Evolutionary conservation across 176 grass and related monocot genomes (phyloP), one percentile per base, ranked within the genome.

Genomic region (Bromus sterilis): DNA sequence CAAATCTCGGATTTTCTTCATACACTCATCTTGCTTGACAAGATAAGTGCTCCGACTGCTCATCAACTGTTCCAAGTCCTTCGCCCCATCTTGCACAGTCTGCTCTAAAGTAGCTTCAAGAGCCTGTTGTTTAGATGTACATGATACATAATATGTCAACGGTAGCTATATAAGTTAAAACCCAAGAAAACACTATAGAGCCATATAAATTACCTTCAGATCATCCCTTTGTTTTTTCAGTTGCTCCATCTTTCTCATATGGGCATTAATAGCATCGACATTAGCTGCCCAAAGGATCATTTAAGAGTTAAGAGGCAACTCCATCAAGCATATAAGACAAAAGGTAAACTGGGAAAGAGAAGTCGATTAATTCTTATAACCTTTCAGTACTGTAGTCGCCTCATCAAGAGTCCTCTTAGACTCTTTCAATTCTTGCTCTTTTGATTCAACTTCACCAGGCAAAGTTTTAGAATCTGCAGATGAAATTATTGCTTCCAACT

Each of bases 1-100:
- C 77, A 99, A 77, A 68, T 99, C 96, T 78, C 96, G 84, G 39
- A 99, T 99, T 79, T 99, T 99, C 84, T 93, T 99, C 93, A 87
- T 88, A 80, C 91, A 95, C 21, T 99, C 96, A 32, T 99, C 96
- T 84, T 99, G 96, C 64, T 95, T 99, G 10, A 93, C 79, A 56
- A 95, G 74, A 89, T 95, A 83, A 24, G 68, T 84, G 60, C 71
- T 99, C 80, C 96, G 90, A 57, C 79, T 94, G 78, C 81, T 91
- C 86, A 99, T 88, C 60, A 93, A 87, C 70, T 93, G 96, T 79
- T 99, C 96, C 56, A 99, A 84, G 56, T 95, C 96, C 79, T 89
- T 91, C 16, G 88, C 90, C 14, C 89, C 91, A 78, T 90, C 90
- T 95, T 91, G 86, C 60, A 95, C 86, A 55, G 85, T 93, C 34